phyloP scores from a whole-genome alignment of 2,329 filamentous ascomycete species.

The Cercospora janseana region DNA sequence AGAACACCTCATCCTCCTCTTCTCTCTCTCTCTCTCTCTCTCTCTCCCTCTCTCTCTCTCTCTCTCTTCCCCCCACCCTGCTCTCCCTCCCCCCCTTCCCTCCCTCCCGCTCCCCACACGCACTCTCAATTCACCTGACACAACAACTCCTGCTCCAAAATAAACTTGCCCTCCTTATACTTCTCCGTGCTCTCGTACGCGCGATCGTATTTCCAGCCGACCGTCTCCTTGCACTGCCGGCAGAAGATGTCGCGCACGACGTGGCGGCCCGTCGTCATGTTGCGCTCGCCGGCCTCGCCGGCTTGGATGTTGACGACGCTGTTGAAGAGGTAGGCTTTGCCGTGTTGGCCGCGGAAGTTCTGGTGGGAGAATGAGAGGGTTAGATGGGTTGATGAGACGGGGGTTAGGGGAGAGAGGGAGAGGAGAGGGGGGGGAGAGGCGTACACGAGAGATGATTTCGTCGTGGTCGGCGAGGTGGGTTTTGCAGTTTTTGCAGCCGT shows the following conservation, averaged over 20 bases:
- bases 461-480: conserved; percentile 93
- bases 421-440: conserved; percentile 33
- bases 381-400: conserved; percentile 8
- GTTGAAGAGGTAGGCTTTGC: conserved; percentile 96
- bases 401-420: conserved; percentile 6
- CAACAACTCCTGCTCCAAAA: conserved; percentile 86
- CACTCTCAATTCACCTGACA: conserved; percentile 63
- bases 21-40: too few species aligned
- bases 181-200: conserved; percentile 89
- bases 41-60: not conserved
- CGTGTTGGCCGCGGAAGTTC: conserved; percentile 98
- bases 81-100: not conserved
- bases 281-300: conserved; percentile 84
- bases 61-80: not conserved
- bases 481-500: conserved; percentile 88
- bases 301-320: conserved; percentile 85
- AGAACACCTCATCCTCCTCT: too few species aligned
- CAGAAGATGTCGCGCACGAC: conserved; percentile 91
- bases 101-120: not conserved
- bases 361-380: conserved; percentile 40
- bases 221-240: conserved; percentile 84
- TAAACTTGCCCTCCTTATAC: conserved; percentile 99
- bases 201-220: conserved; percentile 99
- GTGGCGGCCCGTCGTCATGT: conserved; percentile 96
- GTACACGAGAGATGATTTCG: conserved; percentile 89